Conservation (phyloP, 805 yeast species). For the Barnettozyma siamensis region DNA sequence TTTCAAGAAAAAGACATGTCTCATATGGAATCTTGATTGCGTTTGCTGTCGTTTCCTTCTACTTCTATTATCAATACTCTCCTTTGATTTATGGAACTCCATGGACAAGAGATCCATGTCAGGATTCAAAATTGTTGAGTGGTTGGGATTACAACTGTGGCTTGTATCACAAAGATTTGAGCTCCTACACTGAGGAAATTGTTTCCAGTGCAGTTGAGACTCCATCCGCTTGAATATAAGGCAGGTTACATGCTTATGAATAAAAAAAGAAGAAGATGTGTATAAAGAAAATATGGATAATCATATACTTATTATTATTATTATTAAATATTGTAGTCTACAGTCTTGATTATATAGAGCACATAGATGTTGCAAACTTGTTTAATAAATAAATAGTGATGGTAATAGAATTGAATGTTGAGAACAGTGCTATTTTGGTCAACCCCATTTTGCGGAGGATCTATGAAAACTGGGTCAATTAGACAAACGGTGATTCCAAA, state of each 20-base stretch:
- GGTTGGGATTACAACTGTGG: constrained; percentile 91
- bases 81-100: constrained; percentile 73
- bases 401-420: neutral
- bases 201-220: neutral
- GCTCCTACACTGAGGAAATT: constrained; percentile 1
- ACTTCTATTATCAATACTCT: constrained; percentile 55
- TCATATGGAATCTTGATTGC: constrained; percentile 41
- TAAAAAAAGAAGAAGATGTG: neutral
- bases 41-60: constrained; percentile 44
- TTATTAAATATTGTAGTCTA: no score
- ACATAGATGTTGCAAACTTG: no score
- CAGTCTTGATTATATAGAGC: no score
- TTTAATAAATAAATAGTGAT: neutral
- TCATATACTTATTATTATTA: no score
- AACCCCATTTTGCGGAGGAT: no score
- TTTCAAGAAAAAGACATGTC: constrained; percentile 36
- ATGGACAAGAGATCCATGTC: constrained; percentile 74
- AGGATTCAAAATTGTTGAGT: constrained; percentile 47
- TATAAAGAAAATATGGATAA: neutral
- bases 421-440: no score
- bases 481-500: constrained; percentile 7
- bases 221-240: neutral
- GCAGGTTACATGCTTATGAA: no score
- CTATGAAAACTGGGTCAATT: neutral
- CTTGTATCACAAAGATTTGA: constrained; percentile 27